Percentiles rank a stretch among this genome's conserved stretches.
phyloP scores from a whole-genome alignment of 768 basidiomycete genomes.

The Agaricus blazei region DNA sequence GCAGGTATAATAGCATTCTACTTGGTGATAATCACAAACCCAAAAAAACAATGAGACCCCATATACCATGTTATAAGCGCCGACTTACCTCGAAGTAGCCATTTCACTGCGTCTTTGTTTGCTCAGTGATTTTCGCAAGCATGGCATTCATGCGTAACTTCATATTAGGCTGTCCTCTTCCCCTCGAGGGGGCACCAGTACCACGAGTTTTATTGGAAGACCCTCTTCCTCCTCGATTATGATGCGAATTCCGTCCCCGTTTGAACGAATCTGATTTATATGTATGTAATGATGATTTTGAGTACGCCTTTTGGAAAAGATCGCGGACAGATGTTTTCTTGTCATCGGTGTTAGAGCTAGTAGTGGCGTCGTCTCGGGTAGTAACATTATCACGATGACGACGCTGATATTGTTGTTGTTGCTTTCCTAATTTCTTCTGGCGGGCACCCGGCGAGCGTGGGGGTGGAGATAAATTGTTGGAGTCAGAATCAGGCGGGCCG shows the following conservation, averaged over 20 bases:
- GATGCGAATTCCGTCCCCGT: background rate
- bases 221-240: conserved; percentile 4
- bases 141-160: conserved; percentile 81
- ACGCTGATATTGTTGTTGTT: conserved; percentile 12
- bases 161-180: conserved; percentile 61
- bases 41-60: too few species aligned
- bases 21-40: too few species aligned
- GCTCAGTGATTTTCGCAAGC: conserved; percentile 64
- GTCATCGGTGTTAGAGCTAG: conserved; percentile 12
- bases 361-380: background rate
- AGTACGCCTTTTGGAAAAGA: conserved; percentile 59
- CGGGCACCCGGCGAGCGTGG: conserved; percentile 1
- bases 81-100: background rate
- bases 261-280: conserved; percentile 43
- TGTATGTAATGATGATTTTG: conserved; percentile 49
- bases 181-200: conserved; percentile 21
- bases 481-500: background rate
- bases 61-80: too few species aligned
- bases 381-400: conserved; percentile 15
- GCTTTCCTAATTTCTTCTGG: conserved; percentile 14
- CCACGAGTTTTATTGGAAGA: conserved; percentile 19
- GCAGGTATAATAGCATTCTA: too few species aligned
- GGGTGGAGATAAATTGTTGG: background rate
- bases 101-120: conserved; percentile 36
- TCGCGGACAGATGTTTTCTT: conserved; percentile 46